Base-by-base conservation (phyloP, 306 rosid species). In the Castanea crenata region DNA sequence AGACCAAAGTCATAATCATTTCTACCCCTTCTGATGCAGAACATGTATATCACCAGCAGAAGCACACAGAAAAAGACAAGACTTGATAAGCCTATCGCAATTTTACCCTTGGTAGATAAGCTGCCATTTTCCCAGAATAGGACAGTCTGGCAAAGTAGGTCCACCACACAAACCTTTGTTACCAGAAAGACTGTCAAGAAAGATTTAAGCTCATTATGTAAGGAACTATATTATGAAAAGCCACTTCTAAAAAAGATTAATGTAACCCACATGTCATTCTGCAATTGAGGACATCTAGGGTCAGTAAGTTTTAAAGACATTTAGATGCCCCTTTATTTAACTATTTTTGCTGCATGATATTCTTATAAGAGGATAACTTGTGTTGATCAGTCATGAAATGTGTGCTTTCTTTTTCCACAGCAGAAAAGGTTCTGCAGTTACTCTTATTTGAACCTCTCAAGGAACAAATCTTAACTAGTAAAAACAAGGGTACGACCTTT, bases 141-240 rank as follows among this genome's bases (percentile, higher is more conserved):
- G 90, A 69, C 99, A 95, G 41, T 83, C 55, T 19, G 99, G 89
- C 61, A 95, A 82, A 74, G 97, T 79, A 32, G 93, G 91, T 31
- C 86, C 94, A 69, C 98, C 99, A 19, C 99, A 95, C 84, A 95
- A 78, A 70, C 92, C 98, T 82, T 91, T 91, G 91, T 91, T 93
- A 29, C 87, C 84, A 55, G 87, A 92, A 74, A 95, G 96, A 78
- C 99, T 95, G 88, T 46, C 56, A n/a, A 72, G 61, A 82, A 57
- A 61, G 7, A 81, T 54, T 19, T 35, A 41, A 19, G 52, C 55
- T 32, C 14, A 49, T 38, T 27, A 56, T 29, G 44, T 11, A 34
- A 41, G 52, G 72, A 68, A 19, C n/a, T n/a, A 35, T 32, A 64
- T 64, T 27, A 62, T 62, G 32, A 32, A 25, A 12, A 64, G 20